These are phyloP conservation scores for Aciculoconidium aculeatum DNA, from an alignment of 805 yeast species.

Conservation along the genomic window DNA sequence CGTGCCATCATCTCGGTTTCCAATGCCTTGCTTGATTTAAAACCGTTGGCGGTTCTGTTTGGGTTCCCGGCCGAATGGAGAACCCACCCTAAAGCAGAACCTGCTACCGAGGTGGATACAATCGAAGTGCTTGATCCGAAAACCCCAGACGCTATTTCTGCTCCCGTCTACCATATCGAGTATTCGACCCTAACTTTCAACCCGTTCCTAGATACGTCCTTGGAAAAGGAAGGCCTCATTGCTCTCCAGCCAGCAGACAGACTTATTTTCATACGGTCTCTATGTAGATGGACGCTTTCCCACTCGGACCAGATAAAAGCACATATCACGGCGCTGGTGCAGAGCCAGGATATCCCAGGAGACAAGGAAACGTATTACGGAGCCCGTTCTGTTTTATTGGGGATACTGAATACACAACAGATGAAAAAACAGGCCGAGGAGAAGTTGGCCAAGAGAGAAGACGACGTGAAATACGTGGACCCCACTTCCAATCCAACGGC, in stretches of 20 bases:
- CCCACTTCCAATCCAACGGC: constrained; percentile 33
- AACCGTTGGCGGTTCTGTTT: constrained; percentile 16
- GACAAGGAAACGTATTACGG: constrained; percentile 34
- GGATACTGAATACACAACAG: constrained; percentile 26
- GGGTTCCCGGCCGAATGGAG: constrained; percentile 40
- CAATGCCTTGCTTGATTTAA: constrained; percentile 31
- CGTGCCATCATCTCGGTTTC: constrained; percentile 17
- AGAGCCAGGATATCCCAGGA: constrained; percentile 31
- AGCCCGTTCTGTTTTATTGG: constrained; percentile 29
- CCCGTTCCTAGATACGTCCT: constrained; percentile 18
- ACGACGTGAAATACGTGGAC: constrained; percentile 25
- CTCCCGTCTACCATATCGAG: constrained; percentile 4
- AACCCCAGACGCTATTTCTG: constrained; percentile 15
- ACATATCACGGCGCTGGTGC: constrained; percentile 18
- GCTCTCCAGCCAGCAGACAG: constrained; percentile 31
- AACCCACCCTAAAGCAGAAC: constrained; percentile 10
- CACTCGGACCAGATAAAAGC: constrained; percentile 25
- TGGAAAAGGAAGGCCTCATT: constrained; percentile 27
- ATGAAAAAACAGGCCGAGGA: constrained; percentile 26
- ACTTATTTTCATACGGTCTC: constrained; percentile 28
- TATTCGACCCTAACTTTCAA: constrained; percentile 14
- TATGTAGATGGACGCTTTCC: constrained; percentile 32
- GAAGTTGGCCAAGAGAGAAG: constrained; percentile 24
- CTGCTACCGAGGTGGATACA: constrained; percentile 11
- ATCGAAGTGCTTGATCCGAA: constrained; percentile 13